Evolutionary conservation across 2,329 filamentous ascomycete species (phyloP), one percentile per base, ranked within the genome.

Genomic region (Claviceps quebecensis): DNA sequence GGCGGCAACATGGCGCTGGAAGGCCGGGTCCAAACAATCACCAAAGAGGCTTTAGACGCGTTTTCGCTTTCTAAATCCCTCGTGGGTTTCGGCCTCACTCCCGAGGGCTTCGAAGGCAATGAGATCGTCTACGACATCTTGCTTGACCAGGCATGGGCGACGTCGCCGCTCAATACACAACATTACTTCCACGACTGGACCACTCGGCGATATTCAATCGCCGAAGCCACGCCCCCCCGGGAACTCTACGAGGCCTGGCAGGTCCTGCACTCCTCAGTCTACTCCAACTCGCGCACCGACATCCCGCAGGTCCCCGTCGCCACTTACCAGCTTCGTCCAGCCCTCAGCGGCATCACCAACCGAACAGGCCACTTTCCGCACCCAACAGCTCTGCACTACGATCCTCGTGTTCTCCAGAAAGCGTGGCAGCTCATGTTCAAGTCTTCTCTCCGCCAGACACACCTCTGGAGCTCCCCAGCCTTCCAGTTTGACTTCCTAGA

Each of bases 91-190:
- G 73, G 74, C 1, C 60, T 73, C 4, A 72, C 71, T 0, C 69
- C 71, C 55, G 74, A 77, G 52, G 72, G 67, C 8, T 72, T 75
- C 55, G 73, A 75, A 55, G 73, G 73, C 17, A 76, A 76, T 53
- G 73, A 77, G 50, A 69, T 77, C 53, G 65, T 77, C 52, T 76
- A 76, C 56, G 68, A 72, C 50, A 58, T 76, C 1, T 63, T 77
- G 0, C 64, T 77, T 1, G 71, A 74, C 52, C 74, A 77, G 57
- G 73, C 72, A 2, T 77, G 74, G 74, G 67, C 65, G 1, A 43
- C 45, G 7, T 59, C 57, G 0, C 66, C 73, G 1, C 68, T 77
- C 45, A 63, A 75, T 47, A 72, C 70, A 0, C 52, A 60, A 4
- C 29, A 51, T 1, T 77, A 76, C 58, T 76, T 76, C 52, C 59